A percentile compares a stretch with the other conserved stretches of the same genome.
Evolutionary conservation across 148 eudicot genomes (phyloP).

Genomic region (Rhododendron ovatum): DNA sequence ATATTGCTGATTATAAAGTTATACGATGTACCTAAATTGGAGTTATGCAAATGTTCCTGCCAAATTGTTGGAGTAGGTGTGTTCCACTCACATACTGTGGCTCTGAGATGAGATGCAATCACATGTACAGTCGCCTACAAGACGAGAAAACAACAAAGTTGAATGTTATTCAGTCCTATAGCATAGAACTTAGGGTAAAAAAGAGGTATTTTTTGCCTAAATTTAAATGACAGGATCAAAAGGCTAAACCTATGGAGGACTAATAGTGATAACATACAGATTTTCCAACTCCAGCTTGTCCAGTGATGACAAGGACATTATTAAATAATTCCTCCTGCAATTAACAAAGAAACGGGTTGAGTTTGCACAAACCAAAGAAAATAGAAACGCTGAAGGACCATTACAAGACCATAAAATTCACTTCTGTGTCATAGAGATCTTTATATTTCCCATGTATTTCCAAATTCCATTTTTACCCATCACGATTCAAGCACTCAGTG

Average conservation of each 20-base stretch:
- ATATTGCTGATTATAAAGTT: background rate
- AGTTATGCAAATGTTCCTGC: conserved; percentile 85
- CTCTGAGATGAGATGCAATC: conserved; percentile 73
- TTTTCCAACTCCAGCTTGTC: conserved; percentile 95
- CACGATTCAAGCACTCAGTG: background rate
- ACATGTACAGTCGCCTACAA: conserved; percentile 70
- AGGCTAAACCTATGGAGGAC: background rate
- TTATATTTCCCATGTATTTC: background rate
- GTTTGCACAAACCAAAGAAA: background rate
- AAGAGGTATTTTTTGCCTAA: background rate
- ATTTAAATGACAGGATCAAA: background rate
- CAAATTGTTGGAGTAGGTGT: conserved; percentile 95
- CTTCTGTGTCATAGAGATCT: background rate
- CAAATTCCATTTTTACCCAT: background rate
- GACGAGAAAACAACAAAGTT: conserved; percentile 12
- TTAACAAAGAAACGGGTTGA: conserved; percentile 5
- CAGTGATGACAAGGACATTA: conserved; percentile 70
- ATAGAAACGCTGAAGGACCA: background rate
- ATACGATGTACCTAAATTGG: conserved; percentile 47
- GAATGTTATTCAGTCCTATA: conserved; percentile 1
- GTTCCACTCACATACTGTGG: conserved; percentile 76
- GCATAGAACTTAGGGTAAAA: background rate
- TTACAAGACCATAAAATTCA: too few species aligned
- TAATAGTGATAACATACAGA: conserved; percentile 52
- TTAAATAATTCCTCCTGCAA: conserved; percentile 37